Conservation (phyloP, 2,329 filamentous ascomycete species). For the Diaporthe vexans region DNA sequence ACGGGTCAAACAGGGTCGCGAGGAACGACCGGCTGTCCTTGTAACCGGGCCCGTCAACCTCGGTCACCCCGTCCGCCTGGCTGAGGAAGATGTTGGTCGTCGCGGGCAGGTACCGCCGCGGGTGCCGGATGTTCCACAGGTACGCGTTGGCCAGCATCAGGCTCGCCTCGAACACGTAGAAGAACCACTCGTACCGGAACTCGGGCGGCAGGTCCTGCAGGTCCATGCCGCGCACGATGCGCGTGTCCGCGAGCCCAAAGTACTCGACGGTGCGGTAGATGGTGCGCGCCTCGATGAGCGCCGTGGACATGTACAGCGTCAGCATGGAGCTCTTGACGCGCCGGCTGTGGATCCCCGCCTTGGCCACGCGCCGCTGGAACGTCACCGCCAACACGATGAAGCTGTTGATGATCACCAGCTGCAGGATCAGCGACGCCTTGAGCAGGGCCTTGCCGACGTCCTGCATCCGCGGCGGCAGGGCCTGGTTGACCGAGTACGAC, state of each 20-base stretch:
- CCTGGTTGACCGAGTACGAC: conserved; percentile 55
- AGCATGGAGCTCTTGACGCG: conserved; percentile 48
- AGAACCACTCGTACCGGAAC: conserved; percentile 60
- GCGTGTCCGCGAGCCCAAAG: conserved; percentile 54
- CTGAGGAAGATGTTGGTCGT: conserved; percentile 54
- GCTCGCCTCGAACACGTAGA: conserved; percentile 59
- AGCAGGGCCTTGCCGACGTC: conserved; percentile 54
- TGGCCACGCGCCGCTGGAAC: conserved; percentile 59
- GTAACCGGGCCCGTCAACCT: conserved; percentile 50
- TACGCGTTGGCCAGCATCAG: conserved; percentile 57
- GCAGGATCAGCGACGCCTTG: conserved; percentile 59
- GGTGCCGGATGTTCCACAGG: conserved; percentile 56
- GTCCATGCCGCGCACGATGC: conserved; percentile 50
- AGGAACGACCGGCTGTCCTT: conserved; percentile 48
- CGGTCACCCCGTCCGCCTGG: conserved; percentile 55
- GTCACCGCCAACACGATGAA: conserved; percentile 59
- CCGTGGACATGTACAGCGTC: conserved; percentile 59
- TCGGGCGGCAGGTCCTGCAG: conserved; percentile 50
- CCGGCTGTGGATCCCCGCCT: conserved; percentile 39
- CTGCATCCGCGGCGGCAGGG: conserved; percentile 48
- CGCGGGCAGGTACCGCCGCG: conserved; percentile 55
- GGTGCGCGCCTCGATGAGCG: conserved; percentile 62
- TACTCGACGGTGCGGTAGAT: conserved; percentile 65
- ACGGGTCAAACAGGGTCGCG: conserved; percentile 49
- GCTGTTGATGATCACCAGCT: conserved; percentile 60